Conservation (phyloP, 2,329 filamentous ascomycete genomes). For the Pseudocercospora musae region DNA sequence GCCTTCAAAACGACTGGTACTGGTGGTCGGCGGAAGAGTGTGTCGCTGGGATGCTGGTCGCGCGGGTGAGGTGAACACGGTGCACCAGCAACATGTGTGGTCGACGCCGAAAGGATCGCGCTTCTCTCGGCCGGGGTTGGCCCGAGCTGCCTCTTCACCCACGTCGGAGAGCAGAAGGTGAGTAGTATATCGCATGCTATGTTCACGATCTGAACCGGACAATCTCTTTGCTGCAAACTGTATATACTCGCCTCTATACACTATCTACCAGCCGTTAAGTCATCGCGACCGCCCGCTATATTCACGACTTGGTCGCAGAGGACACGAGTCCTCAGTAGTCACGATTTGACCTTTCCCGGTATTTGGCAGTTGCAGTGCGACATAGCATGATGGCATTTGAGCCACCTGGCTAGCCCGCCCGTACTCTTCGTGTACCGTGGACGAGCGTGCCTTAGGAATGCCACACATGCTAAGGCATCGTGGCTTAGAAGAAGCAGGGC, state of each 20-base stretch:
- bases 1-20: not conserved
- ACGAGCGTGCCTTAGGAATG: not conserved
- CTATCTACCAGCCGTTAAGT: not conserved
- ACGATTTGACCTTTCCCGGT: no score
- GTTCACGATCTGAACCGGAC: not conserved
- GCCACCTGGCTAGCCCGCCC: not conserved
- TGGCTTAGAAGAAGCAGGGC: not conserved
- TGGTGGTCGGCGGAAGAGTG: not conserved
- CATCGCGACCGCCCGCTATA: not conserved
- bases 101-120: conserved; percentile 4
- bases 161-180: conserved; percentile 6
- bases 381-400: not conserved
- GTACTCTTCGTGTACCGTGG: not conserved
- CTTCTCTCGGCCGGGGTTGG: not conserved
- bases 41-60: conserved; percentile 4
- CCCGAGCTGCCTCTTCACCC: not conserved
- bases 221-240: not conserved
- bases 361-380: not conserved
- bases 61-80: conserved; percentile 16
- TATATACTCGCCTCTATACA: not conserved
- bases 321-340: no score
- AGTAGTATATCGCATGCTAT: conserved; percentile 9
- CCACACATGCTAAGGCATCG: not conserved
- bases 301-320: not conserved
- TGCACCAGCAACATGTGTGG: conserved; percentile 13